Base-by-base conservation (phyloP, 2,329 filamentous ascomycete species). In the Xylaria multiplex region DNA sequence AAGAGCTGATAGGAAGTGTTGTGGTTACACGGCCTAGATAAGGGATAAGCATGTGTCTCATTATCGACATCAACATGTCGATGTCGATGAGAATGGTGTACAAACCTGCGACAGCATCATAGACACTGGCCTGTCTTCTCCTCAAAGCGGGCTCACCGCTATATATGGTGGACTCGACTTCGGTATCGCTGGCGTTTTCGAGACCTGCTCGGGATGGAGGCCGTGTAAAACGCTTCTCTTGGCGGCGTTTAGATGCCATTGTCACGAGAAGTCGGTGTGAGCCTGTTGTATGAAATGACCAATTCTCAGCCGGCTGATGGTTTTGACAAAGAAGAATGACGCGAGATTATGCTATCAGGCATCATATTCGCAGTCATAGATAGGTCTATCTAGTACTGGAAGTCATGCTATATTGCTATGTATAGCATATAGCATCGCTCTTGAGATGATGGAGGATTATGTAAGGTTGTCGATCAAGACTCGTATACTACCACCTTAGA, bases 31-130 rank as follows among this genome's bases (percentile, higher is more conserved):
- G 78, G 13, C 80, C 80, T 81, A 50, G 62, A 48, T 32, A 73
- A 62, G 37, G 30, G 43, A 42, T 65, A 14, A 68, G 64, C 19
- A 59, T n/a, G 48, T 55, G 48, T 57, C 22, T 55, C 27, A 32
- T 19, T n/a, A 59, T 43, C n/a, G 24, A 56, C 19, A 6, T 50
- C 5, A 5, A 27, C 27, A 27, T 27, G 5, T 27, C 5, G 27
- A 27, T 27, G 27, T 27, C 27, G 22, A 56, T 16, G 22, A 62
- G 32, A 32, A 37, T 27, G 50, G 35, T 63, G 27, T 40, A 72
- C 78, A 70, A 75, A 90, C 90, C 90, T 73, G 90, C 90, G 60
- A 92, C 89, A 16, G 90, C 90, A 78, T 93, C 91, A 77, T 91
- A 93, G 22, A 93, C 78, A 22, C 84, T 92, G 46, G 85, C 83